phyloP scores from a whole-genome alignment of 2,329 filamentous ascomycete genomes.

The Microdochium nivale region DNA sequence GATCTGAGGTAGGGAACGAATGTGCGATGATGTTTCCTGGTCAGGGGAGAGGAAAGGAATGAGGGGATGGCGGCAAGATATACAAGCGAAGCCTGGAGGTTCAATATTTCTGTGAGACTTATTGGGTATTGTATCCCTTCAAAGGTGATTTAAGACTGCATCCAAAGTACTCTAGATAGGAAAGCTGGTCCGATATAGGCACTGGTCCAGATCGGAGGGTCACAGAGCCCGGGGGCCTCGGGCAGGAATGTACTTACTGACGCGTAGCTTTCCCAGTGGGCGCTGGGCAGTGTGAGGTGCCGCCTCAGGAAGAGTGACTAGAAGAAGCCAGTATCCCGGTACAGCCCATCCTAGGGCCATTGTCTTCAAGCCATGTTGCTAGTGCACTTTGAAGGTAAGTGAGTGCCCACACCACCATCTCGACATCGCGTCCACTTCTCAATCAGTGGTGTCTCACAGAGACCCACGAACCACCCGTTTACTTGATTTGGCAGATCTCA shows the following conservation, averaged over 20 bases:
- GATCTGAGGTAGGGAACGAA: neutral
- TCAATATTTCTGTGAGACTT: neutral
- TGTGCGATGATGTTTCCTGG: neutral
- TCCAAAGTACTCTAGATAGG: neutral
- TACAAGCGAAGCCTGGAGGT: neutral
- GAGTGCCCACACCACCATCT: neutral
- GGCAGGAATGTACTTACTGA: neutral
- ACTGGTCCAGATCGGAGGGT: neutral
- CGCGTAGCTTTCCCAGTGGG: neutral
- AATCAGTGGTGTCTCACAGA: neutral
- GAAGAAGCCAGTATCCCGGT: neutral
- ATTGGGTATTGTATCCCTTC: neutral
- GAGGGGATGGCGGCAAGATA: neutral
- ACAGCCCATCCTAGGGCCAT: neutral
- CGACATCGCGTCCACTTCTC: neutral
- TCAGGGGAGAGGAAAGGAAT: neutral
- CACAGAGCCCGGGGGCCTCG: neutral
- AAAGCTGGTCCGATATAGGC: neutral
- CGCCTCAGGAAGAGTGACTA: neutral
- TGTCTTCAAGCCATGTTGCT: neutral
- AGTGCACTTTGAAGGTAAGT: neutral
- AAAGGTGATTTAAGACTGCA: neutral
- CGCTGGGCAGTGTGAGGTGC: neutral
- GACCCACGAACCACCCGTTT: neutral
- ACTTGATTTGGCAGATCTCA: neutral